phyloP scores from a whole-genome alignment of 169 alveolate genomes.

The Toxoplasma gondii region DNA sequence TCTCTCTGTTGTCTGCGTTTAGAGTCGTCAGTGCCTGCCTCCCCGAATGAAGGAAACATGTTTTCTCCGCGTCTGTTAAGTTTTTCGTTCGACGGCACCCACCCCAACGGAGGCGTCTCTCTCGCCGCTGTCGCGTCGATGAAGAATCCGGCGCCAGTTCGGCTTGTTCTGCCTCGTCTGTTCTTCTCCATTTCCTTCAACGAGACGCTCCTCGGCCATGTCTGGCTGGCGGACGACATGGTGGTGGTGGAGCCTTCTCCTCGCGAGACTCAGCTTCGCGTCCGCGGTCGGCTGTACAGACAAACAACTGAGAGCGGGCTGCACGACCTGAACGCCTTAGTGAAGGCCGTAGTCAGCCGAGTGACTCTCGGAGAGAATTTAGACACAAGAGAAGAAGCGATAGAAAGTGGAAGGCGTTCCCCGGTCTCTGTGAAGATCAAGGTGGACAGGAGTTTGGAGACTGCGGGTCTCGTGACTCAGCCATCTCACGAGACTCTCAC shows the following conservation, averaged over 20 bases:
- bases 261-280: neutral
- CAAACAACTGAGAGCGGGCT: neutral
- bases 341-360: neutral
- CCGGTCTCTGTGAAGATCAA: neutral
- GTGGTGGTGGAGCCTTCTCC: neutral
- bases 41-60: neutral
- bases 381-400: neutral
- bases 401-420: neutral
- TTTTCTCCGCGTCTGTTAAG: neutral
- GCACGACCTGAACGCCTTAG: neutral
- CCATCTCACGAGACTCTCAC: neutral
- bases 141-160: neutral
- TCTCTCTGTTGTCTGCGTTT: too few relatives aligned
- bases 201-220: slow-evolving; percentile 21
- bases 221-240: neutral
- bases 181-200: neutral
- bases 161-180: neutral
- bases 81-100: neutral
- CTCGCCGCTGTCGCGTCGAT: neutral
- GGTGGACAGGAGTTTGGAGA: neutral
- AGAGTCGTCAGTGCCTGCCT: too few relatives aligned
- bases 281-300: neutral
- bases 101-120: neutral
- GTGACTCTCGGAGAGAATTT: neutral
- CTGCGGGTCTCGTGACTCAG: neutral